These are phyloP conservation scores for Ustilago bromivora DNA, from an alignment of 1,284 basidiomycete genomes.

Conservation along the genomic window DNA sequence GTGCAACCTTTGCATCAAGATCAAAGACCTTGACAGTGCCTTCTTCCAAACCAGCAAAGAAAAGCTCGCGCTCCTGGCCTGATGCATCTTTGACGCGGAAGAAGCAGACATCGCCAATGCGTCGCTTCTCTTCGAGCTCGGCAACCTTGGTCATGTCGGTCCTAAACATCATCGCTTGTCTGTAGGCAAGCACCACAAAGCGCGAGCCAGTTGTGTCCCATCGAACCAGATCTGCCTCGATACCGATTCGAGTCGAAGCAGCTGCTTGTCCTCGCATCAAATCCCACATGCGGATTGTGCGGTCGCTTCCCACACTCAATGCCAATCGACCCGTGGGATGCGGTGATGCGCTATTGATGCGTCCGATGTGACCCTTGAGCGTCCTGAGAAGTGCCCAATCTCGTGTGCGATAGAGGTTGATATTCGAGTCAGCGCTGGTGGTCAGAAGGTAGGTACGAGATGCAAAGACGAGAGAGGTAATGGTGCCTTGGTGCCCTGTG, in stretches of 20 bases:
- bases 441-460: conserved; percentile 89
- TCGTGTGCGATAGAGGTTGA: conserved; percentile 88
- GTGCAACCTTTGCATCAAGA: conserved; percentile 34
- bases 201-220: conserved; percentile 60
- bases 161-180: conserved; percentile 56
- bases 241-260: conserved; percentile 79
- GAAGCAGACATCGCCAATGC: conserved; percentile 61
- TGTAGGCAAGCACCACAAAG: conserved; percentile 58
- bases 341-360: conserved; percentile 87
- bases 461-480: conserved; percentile 88
- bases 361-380: conserved; percentile 91
- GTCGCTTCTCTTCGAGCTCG: conserved; percentile 52
- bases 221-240: conserved; percentile 57
- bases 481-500: conserved; percentile 92
- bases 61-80: conserved; percentile 52
- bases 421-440: conserved; percentile 81
- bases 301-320: conserved; percentile 89
- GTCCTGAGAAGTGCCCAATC: conserved; percentile 91
- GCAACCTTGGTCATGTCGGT: conserved; percentile 64
- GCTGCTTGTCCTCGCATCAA: conserved; percentile 91
- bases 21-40: conserved; percentile 57
- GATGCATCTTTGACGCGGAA: conserved; percentile 31
- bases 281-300: conserved; percentile 96
- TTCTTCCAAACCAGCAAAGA: conserved; percentile 56
- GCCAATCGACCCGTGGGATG: conserved; percentile 93